These are phyloP conservation scores for Penicillium corylophilum DNA, from an alignment of 2,329 filamentous ascomycete genomes.

Conservation along the genomic window DNA sequence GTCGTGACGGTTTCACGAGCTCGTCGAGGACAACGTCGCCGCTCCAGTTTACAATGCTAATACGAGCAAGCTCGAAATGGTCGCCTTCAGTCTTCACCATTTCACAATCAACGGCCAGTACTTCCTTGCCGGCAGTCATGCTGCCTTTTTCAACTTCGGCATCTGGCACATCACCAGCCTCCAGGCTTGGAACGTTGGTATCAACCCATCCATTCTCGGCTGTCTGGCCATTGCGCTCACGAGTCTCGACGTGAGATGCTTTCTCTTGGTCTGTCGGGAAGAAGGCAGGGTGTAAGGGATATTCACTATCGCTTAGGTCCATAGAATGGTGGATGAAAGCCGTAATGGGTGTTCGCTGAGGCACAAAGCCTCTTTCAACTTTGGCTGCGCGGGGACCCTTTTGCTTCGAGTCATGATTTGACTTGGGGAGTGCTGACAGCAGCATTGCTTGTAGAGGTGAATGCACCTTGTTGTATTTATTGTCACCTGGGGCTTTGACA, in stretches of 20 bases:
- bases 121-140: constrained; percentile 74
- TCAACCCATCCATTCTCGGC: constrained; percentile 74
- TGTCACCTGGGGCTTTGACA: constrained; percentile 81
- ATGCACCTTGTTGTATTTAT: constrained; percentile 74
- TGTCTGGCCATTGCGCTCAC: constrained; percentile 52
- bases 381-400: constrained; percentile 59
- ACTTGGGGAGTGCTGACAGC: constrained; percentile 68
- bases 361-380: constrained; percentile 66
- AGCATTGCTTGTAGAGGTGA: constrained; percentile 86
- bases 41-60: constrained; percentile 85
- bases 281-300: constrained; percentile 76
- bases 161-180: constrained; percentile 68
- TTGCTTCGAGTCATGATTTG: constrained; percentile 58
- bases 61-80: constrained; percentile 79
- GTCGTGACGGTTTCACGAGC: constrained; percentile 82
- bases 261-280: constrained; percentile 60
- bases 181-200: constrained; percentile 65
- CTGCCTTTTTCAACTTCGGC: constrained; percentile 74
- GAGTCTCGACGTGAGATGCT: constrained; percentile 52
- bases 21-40: constrained; percentile 81
- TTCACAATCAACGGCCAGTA: constrained; percentile 89
- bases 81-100: constrained; percentile 89
- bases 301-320: constrained; percentile 80
- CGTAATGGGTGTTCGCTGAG: constrained; percentile 78
- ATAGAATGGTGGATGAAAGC: constrained; percentile 70